Base-by-base conservation (phyloP, 345 rosid genomes). In the Brassica juncea region DNA sequence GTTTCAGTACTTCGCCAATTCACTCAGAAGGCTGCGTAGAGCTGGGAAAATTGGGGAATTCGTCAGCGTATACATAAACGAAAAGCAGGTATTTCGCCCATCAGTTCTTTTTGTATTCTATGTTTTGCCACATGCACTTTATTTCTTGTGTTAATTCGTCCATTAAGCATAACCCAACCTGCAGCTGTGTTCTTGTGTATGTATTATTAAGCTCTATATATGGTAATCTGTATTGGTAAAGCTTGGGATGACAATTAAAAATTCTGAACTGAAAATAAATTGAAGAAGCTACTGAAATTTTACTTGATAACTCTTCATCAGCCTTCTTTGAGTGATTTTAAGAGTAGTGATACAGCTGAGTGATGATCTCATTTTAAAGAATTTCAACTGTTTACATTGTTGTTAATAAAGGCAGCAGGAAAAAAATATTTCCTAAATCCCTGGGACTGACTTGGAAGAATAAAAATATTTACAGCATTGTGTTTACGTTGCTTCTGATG, bases 401-500 rank as follows among this genome's bases (percentile, higher is more conserved):
- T 66, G 25, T 30, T 79, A 34, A 39, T 35, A 23, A 28, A 55
- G 25, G 21, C 42, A 64, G 66, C 0, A 10, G 14, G 57, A 72
- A 67, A 12, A 15, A 1, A 59, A 28, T 54, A 65, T 64, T 44
- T 42, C 19, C 47, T 10, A 10, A 65, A 6, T 63, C n/a, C n/a
- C 66, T 66, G 68, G 21, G 28, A 59, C 79, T 80, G 67, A 85
- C 82, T 79, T 23, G 25, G 25, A 23, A 23, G 25, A 23, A 23
- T 23, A 23, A 23, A 23, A 23, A 23, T 23, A 23, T 23, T 23
- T 23, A 23, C 90, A 94, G 99, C 84, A 84, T 37, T 89, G 88
- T 81, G 93, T 94, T 65, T 90, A 94, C 80, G 86, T 94, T 84
- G 99, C 99, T 83, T 92, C 99, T 75, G 99, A 94, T 90, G 98